Conservation (phyloP, 2,329 filamentous ascomycete species). For the Emericellopsis cladophorae region DNA sequence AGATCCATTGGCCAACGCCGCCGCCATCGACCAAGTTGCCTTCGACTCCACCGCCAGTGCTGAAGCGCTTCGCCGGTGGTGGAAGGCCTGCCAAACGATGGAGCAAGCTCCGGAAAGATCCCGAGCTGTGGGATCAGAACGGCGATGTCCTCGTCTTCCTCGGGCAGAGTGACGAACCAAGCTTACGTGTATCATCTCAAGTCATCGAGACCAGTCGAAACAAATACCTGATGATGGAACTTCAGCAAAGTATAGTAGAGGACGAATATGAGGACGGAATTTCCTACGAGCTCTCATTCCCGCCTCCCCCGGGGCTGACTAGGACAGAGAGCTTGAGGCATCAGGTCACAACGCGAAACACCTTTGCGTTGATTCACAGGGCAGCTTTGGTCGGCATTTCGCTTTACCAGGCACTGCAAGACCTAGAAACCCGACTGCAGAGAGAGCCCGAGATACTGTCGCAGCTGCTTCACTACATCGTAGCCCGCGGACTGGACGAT, state of each 20-base stretch:
- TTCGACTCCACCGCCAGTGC: constrained; percentile 25
- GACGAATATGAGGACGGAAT: constrained; percentile 33
- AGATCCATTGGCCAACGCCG: constrained; percentile 13
- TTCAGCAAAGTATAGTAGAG: constrained; percentile 39
- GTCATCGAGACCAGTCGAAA: constrained; percentile 46
- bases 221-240: constrained; percentile 34
- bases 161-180: constrained; percentile 30
- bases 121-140: constrained; percentile 47
- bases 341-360: constrained; percentile 55
- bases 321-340: constrained; percentile 38
- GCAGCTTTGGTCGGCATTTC: constrained; percentile 53
- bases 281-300: constrained; percentile 51
- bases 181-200: constrained; percentile 44
- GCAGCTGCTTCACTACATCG: constrained; percentile 49
- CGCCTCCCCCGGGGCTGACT: constrained; percentile 36
- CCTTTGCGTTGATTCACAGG: constrained; percentile 52
- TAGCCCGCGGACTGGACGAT: constrained; percentile 48
- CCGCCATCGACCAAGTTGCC: constrained; percentile 31
- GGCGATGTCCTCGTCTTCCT: constrained; percentile 48
- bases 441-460: constrained; percentile 41
- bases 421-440: constrained; percentile 48
- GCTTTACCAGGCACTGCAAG: constrained; percentile 48
- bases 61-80: constrained; percentile 40
- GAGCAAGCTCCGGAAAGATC: constrained; percentile 47
- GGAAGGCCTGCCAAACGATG: constrained; percentile 35